These are phyloP conservation scores for Pythium myriotylum DNA, from an alignment of 352 stramenopile species.

Conservation along the genomic window DNA sequence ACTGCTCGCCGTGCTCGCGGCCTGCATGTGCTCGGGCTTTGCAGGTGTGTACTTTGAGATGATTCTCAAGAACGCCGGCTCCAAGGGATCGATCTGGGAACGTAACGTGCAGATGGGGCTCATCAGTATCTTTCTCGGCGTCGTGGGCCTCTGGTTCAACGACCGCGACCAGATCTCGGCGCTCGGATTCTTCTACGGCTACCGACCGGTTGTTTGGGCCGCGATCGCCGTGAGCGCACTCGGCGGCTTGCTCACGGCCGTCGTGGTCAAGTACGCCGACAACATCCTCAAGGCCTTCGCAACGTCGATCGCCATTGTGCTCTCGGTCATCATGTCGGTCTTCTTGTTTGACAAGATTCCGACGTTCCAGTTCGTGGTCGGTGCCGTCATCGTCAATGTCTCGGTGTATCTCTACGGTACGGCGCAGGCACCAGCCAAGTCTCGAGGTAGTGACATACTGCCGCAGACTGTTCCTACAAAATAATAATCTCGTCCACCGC, in stretches of 20 bases:
- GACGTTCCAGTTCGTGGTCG: conserved; percentile 70
- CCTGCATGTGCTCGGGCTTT: conserved; percentile 83
- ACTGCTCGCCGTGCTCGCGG: conserved; percentile 64
- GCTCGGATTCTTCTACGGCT: conserved; percentile 82
- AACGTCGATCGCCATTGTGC: conserved; percentile 80
- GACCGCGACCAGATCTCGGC: conserved; percentile 54
- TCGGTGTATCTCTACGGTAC: conserved; percentile 82
- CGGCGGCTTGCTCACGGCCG: conserved; percentile 75
- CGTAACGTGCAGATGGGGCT: conserved; percentile 86
- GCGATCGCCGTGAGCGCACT: conserved; percentile 71
- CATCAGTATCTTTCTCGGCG: conserved; percentile 65
- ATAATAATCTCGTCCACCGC: not conserved
- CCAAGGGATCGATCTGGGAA: conserved; percentile 75
- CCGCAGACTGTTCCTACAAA: conserved; percentile 8
- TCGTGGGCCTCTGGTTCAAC: conserved; percentile 62
- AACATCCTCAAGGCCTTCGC: conserved; percentile 89
- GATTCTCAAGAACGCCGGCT: conserved; percentile 73
- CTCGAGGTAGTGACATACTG: not conserved
- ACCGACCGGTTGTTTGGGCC: conserved; percentile 75
- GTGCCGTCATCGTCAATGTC: conserved; percentile 75
- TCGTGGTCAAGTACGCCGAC: conserved; percentile 88
- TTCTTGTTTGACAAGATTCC: conserved; percentile 87
- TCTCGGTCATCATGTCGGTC: conserved; percentile 83
- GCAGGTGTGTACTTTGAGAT: conserved; percentile 88
- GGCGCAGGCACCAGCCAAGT: conserved; percentile 26